Base-by-base conservation (phyloP, 148 eudicot species). In the Suaeda aralocaspica region DNA sequence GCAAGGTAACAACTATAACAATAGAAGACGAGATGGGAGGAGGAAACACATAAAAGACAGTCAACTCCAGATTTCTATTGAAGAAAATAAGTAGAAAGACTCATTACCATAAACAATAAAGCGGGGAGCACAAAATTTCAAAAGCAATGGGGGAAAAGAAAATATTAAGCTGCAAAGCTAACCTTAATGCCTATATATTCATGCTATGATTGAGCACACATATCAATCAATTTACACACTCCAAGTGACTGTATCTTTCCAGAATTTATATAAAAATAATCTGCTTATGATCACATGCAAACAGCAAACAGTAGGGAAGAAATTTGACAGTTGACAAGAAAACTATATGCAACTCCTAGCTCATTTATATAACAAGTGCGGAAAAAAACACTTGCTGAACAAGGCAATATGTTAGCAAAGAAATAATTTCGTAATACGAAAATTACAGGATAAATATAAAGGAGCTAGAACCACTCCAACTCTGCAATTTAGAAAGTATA, bases 1-100 rank as follows among this genome's bases (percentile, higher is more conserved):
- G 93, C 90, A 81, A 95, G 96, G 81, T 89, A 88, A 71, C 96
- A 95, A 70, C 99, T 95, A 74, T 34, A 77, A 74, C 46, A 69
- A 68, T 59, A 46, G 53, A 80, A 66, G 73, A 36, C 26, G 56
- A 51, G n/a, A 59, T 48, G 28, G 64, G 24, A 52, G n/a, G 22
- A 52, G 59, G 55, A 66, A 13, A 67, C 16, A 18, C 41, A 26
- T 24, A 10, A 59, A 24, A 25, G 22, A 55, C 34, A 24, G 19
- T 31, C 15, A 42, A 9, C 4, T n/a, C 44, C 15, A 51, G 6
- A 57, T 64, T 55, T 8, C 4, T 11, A 72, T 51, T 15, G 24
- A n/a, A 51, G 3, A 62, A 33, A 28, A 55, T 6, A 50, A 45
- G 2, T 5, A 13, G 2, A 45, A 5, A 10, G 3, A 69, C 14